Percentiles rank a stretch among this genome's conserved stretches.
phyloP scores from a whole-genome alignment of 2,329 filamentous ascomycete species.

The Clonostachys byssicola region DNA sequence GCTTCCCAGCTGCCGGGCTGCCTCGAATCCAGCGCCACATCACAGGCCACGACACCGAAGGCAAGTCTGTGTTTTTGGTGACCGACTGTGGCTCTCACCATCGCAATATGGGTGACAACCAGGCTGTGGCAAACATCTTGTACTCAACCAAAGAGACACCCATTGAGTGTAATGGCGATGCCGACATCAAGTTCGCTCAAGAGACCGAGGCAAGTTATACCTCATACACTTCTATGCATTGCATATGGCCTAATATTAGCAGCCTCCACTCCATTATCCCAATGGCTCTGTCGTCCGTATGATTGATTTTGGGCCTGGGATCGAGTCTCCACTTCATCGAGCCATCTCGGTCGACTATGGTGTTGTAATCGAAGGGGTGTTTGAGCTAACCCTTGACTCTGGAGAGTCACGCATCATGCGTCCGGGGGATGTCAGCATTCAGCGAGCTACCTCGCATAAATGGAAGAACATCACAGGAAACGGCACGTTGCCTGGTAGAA shows the following conservation, averaged over 20 bases:
- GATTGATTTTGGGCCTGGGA: conserved; percentile 40
- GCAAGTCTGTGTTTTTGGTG: conserved; percentile 14
- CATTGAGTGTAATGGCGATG: conserved; percentile 12
- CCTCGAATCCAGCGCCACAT: conserved; percentile 7
- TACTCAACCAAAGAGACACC: conserved; percentile 16
- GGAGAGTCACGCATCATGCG: conserved; percentile 40
- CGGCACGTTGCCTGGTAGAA: conserved; percentile 3
- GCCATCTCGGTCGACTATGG: conserved; percentile 51
- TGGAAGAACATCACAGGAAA: conserved; percentile 35
- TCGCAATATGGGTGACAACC: conserved; percentile 10
- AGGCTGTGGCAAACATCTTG: conserved; percentile 18
- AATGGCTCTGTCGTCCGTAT: conserved; percentile 29
- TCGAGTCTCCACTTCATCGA: conserved; percentile 40
- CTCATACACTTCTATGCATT: too few species aligned
- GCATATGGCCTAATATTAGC: too few species aligned
- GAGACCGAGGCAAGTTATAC: background rate
- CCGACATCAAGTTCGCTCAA: conserved; percentile 10
- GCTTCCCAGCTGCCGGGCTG: conserved; percentile 6
- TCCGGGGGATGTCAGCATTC: conserved; percentile 49
- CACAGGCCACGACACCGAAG: conserved; percentile 8
- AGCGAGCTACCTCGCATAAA: conserved; percentile 50
- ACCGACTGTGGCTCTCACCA: conserved; percentile 19
- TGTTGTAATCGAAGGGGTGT: conserved; percentile 46
- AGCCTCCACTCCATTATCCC: background rate
- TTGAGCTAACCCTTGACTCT: conserved; percentile 48